These are phyloP conservation scores for Mortierella sp. DNA, from an alignment of 371 early-diverging fungal species.

Conservation along the genomic window DNA sequence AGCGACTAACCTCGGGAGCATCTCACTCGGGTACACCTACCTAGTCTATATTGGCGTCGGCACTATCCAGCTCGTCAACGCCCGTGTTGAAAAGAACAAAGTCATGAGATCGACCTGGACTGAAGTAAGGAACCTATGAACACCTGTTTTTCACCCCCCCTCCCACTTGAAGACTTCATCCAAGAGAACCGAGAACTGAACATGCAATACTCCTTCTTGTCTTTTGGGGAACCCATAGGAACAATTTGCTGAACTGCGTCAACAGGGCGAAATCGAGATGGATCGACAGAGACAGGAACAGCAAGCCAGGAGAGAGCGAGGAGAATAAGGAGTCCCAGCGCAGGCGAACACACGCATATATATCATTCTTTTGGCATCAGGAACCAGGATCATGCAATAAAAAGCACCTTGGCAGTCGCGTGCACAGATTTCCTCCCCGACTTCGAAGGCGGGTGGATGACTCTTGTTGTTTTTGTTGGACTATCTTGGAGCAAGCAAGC, in stretches of 20 bases:
- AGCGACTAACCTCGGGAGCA: background rate
- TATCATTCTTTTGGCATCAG: no score
- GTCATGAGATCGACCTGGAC: constrained; percentile 46
- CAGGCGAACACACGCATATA: no score
- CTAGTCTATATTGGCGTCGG: constrained; percentile 52
- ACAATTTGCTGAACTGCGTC: constrained; percentile 50
- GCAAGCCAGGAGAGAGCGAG: constrained; percentile 41
- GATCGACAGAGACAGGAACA: constrained; percentile 50
- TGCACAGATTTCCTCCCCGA: no score
- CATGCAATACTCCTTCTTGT: background rate
- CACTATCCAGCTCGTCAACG: constrained; percentile 51
- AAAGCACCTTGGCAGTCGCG: no score
- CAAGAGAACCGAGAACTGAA: no score
- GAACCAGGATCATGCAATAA: no score
- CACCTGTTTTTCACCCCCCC: background rate
- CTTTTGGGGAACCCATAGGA: constrained; percentile 17
- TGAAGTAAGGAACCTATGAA: constrained; percentile 20
- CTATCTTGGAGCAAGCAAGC: background rate
- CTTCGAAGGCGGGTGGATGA: no score
- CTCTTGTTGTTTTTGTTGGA: no score
- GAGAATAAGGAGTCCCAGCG: constrained; percentile 20
- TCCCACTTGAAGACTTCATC: no score
- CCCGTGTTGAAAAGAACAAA: constrained; percentile 53
- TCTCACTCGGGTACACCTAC: background rate
- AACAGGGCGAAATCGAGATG: constrained; percentile 45